Conservation (phyloP, 1,139 yeast species). For the Zygoascus meyerae region DNA sequence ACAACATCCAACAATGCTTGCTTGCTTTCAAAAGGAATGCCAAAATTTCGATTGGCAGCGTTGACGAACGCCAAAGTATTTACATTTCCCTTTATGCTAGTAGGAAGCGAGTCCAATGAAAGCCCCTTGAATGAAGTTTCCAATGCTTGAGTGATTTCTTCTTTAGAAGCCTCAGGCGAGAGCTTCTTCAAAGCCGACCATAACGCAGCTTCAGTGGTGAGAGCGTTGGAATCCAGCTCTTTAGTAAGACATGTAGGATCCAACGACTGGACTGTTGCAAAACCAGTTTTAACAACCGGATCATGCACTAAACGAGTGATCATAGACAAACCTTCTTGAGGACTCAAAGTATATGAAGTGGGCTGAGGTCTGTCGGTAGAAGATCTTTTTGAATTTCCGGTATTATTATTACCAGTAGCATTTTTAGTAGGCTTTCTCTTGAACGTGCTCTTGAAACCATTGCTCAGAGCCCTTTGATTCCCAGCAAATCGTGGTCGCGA, state of each 20-base stretch:
- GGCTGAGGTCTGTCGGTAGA: neutral
- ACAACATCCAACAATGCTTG: conserved; percentile 10
- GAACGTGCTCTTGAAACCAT: neutral
- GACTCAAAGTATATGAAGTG: neutral
- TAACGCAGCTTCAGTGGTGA: conserved; percentile 8
- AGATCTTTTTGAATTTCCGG: neutral
- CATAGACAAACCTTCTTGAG: conserved; percentile 7
- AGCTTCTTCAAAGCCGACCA: conserved; percentile 7
- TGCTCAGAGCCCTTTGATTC: neutral
- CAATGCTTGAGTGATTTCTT: conserved; percentile 3
- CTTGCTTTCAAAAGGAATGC: conserved; percentile 6
- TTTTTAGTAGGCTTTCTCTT: neutral
- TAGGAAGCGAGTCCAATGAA: neutral
- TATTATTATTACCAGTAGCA: neutral
- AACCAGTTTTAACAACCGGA: conserved; percentile 3
- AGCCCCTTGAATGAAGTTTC: conserved; percentile 8
- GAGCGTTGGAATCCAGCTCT: conserved; percentile 5
- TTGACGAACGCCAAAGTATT: conserved; percentile 7
- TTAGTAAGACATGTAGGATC: conserved; percentile 2
- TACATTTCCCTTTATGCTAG: neutral
- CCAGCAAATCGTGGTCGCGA: neutral
- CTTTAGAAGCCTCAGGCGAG: neutral
- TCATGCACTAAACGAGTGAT: conserved; percentile 6
- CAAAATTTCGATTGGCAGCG: conserved; percentile 11
- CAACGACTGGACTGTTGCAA: conserved; percentile 5